Base-by-base conservation (phyloP, 768 basidiomycete species). In the Phaeotremella fagi region DNA sequence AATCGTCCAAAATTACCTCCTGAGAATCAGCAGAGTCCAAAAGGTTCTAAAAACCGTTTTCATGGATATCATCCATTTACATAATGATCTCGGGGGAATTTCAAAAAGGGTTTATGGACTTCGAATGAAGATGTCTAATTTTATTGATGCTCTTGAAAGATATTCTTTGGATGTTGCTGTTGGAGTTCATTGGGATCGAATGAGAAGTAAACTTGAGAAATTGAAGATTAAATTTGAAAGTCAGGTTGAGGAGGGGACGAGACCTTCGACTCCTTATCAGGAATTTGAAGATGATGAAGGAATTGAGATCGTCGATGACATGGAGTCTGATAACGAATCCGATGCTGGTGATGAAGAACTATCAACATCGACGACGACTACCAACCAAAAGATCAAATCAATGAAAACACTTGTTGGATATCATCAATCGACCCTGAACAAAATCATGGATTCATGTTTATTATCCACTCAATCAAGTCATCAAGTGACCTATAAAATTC, bases 81-180 rank as follows among this genome's bases (percentile, higher is more conserved):
- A 54, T 42, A 11, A 51, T 86, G 31, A 33, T 16, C 9, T 16
- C 7, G 31, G 31, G 7, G 9, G 31, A 33, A 16, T 7, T 16
- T 33, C 31, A 7, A 7, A 7, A 7, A 12, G 38, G 9, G 76
- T 88, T 3, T 75, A 84, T 6, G 81, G 83, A 59, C 84, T 90
- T 62, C 82, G 88, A 41, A 90, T 89, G 64, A 77, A 82, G 35
- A 82, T 83, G 1, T 83, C 87, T 23, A 77, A 82, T 4, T 89
- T 91, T 75, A 77, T 90, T 33, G 77, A 76, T 16, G 79, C 77
- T n/a, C 77, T 92, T 26, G 81, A 82, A 2, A 76, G 80, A 28
- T 90, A 92, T 60, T 78, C 89, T 20, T 84, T 85, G 50, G 87
- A 90, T 70, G 82, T 81, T n/a, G 90, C 83, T 2, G 88, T 94